Percentiles rank a stretch among this genome's conserved stretches.
Conservation (phyloP, 2,329 filamentous ascomycete species). For the Pseudogymnoascus verrucosus region DNA sequence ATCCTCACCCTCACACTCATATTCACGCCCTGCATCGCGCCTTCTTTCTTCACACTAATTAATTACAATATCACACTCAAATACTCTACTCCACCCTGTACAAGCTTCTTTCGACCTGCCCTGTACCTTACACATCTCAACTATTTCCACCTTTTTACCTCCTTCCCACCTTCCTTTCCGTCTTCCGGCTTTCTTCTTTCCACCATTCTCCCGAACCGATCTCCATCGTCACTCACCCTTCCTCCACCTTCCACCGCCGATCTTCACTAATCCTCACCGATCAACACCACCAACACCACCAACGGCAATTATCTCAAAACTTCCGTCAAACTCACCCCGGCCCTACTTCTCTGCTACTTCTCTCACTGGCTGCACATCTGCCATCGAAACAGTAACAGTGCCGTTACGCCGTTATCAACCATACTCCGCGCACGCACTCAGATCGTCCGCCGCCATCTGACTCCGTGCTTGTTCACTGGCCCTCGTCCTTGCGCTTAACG, state of each 20-base stretch:
- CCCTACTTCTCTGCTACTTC: not conserved
- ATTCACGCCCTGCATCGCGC: not conserved
- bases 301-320: constrained; percentile 1
- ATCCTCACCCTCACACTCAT: not conserved
- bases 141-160: not conserved
- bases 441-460: not conserved
- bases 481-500: not conserved
- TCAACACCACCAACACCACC: not conserved
- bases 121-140: not conserved
- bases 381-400: not conserved
- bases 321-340: not conserved
- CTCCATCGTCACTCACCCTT: not conserved
- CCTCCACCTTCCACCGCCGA: not conserved
- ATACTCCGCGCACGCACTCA: not conserved
- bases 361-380: not conserved
- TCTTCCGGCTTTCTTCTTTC: not conserved
- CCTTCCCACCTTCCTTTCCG: not conserved
- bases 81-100: not conserved
- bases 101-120: not conserved
- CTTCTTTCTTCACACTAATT: not conserved
- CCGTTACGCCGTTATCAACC: not conserved
- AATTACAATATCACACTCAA: not conserved
- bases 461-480: not conserved
- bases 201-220: not conserved
- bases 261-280: not conserved